Evolutionary conservation across 805 yeast genomes (phyloP).

Genomic region (Zygotorulaspora florentina): DNA sequence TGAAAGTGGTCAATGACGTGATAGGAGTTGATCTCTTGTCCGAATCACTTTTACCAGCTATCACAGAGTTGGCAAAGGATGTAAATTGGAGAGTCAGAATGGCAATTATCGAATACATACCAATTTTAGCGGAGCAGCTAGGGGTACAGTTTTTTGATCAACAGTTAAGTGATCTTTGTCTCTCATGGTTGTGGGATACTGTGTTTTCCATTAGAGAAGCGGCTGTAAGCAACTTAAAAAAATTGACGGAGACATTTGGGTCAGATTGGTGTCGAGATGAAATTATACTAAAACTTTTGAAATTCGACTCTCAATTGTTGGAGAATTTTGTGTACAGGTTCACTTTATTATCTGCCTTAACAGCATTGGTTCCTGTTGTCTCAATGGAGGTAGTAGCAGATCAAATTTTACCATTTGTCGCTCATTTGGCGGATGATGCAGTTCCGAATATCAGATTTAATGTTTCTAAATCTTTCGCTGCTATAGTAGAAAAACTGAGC

Average conservation of each 20-base stretch:
- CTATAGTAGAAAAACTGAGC: conserved; percentile 52
- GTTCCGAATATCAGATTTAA: conserved; percentile 96
- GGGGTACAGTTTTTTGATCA: conserved; percentile 92
- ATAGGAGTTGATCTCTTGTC: conserved; percentile 87
- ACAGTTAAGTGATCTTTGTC: conserved; percentile 82
- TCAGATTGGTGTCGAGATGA: conserved; percentile 88
- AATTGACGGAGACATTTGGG: conserved; percentile 83
- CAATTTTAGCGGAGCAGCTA: conserved; percentile 86
- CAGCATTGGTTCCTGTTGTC: conserved; percentile 75
- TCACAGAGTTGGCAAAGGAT: conserved; percentile 92
- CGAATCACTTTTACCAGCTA: conserved; percentile 88
- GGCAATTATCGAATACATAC: conserved; percentile 95
- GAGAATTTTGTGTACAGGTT: conserved; percentile 84
- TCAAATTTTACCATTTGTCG: conserved; percentile 75
- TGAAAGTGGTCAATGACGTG: conserved; percentile 88
- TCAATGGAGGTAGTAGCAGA: conserved; percentile 50
- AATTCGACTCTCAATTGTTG: conserved; percentile 37
- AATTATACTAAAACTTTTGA: conserved; percentile 70
- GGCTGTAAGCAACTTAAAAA: conserved; percentile 78
- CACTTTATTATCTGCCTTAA: conserved; percentile 83
- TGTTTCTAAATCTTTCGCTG: conserved; percentile 78
- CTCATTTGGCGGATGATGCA: conserved; percentile 65
- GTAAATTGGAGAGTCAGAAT: conserved; percentile 96
- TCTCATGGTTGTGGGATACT: conserved; percentile 98
- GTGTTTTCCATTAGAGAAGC: conserved; percentile 96